These are phyloP conservation scores for Scenedesmus sp. DNA, from an alignment of 163 green algal genomes.

Conservation along the genomic window DNA sequence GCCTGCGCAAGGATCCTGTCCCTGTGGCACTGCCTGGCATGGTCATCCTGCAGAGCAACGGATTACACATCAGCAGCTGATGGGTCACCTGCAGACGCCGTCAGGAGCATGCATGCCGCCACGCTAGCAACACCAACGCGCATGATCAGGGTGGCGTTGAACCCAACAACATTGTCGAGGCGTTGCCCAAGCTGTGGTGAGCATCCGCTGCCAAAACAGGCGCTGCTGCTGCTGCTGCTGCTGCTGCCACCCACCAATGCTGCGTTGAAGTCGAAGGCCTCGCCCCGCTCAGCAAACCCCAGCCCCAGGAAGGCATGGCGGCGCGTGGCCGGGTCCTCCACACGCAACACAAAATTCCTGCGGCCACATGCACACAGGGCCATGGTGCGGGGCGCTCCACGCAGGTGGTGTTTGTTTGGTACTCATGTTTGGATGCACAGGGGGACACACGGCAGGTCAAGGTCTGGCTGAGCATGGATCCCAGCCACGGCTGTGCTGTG, in stretches of 20 bases:
- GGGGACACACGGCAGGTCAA: too few species aligned
- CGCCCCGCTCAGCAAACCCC: slow-evolving; percentile 84
- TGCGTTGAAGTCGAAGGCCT: slow-evolving; percentile 96
- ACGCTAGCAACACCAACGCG: too few species aligned
- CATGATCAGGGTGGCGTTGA: too few species aligned
- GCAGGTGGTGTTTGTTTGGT: too few species aligned
- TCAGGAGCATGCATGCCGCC: not conserved
- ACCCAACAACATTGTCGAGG: too few species aligned
- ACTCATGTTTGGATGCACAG: too few species aligned
- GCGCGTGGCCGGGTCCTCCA: slow-evolving; percentile 77
- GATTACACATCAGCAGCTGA: too few species aligned
- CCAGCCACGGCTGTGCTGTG: too few species aligned
- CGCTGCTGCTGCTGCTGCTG: not conserved
- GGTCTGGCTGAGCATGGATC: too few species aligned
- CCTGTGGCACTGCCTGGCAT: slow-evolving; percentile 26
- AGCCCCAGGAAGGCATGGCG: slow-evolving; percentile 91
- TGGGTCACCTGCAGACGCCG: not conserved
- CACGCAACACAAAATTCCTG: slow-evolving; percentile 70
- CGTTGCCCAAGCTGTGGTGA: too few species aligned
- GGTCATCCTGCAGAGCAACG: slow-evolving; percentile 14
- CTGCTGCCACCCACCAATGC: slow-evolving; percentile 70
- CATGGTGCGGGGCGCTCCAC: too few species aligned
- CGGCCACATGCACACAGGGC: slow-evolving; percentile 56
- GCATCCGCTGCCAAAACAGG: too few species aligned
- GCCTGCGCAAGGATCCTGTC: not conserved